phyloP scores from a whole-genome alignment of 495 filamentous ascomycete genomes.

The Diplogelasinospora grovesii region DNA sequence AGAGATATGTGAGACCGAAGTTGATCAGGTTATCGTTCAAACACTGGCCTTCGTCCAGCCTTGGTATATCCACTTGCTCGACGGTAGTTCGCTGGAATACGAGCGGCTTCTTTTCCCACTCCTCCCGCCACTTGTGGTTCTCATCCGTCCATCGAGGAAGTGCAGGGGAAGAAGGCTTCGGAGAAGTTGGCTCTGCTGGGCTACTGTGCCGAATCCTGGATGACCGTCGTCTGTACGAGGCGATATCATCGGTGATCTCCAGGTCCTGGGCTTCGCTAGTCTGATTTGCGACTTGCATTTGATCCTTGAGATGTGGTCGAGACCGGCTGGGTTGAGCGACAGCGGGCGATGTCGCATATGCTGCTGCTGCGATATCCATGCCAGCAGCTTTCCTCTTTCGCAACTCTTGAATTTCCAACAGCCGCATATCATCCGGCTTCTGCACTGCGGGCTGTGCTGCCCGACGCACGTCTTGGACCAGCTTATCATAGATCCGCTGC shows the following conservation, averaged over 20 bases:
- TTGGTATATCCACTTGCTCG: constrained; percentile 67
- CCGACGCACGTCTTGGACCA: neutral
- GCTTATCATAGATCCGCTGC: neutral
- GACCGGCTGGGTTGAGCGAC: constrained; percentile 1
- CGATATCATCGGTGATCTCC: neutral
- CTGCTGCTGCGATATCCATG: no score
- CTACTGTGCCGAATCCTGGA: no score
- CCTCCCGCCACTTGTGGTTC: constrained; percentile 32
- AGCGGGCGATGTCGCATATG: neutral
- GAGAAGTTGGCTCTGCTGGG: no score
- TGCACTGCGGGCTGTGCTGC: no score
- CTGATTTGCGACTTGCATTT: constrained; percentile 10
- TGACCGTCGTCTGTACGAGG: neutral
- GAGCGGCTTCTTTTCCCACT: constrained; percentile 54
- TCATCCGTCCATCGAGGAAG: constrained; percentile 32
- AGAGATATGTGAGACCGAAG: constrained; percentile 75
- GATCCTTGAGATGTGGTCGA: constrained; percentile 2
- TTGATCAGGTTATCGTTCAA: constrained; percentile 88
- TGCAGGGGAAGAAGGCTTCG: neutral
- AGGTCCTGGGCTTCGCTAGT: neutral
- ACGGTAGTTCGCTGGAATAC: constrained; percentile 68
- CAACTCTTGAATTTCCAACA: no score
- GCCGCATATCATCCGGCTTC: no score
- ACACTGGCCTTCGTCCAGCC: constrained; percentile 77
- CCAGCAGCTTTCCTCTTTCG: no score